A percentile compares a stretch with the other conserved stretches of the same genome.
Evolutionary conservation across 164 flowering plant genomes (phyloP).

Genomic region (Sextonia rubra): DNA sequence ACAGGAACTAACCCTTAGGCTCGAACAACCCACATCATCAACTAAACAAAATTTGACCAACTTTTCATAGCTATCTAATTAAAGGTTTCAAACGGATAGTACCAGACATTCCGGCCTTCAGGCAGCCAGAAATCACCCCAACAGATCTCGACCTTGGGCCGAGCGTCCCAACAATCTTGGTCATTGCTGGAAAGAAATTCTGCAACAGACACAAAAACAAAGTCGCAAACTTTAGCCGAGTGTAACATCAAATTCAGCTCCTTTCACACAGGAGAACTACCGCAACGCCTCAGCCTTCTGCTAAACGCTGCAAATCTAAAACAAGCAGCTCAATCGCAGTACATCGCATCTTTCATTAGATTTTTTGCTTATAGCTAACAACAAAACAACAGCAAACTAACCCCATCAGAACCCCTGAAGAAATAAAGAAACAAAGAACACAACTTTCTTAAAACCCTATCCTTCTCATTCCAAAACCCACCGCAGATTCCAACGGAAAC

Average conservation of each 20-base stretch:
- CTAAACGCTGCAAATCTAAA: no score
- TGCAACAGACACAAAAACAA: slow-evolving; percentile 18
- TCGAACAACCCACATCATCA: not conserved
- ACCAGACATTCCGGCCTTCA: slow-evolving; percentile 99
- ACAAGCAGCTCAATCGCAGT: not conserved
- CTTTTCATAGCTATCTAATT: not conserved
- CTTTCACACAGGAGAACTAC: not conserved
- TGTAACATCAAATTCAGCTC: not conserved
- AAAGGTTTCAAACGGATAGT: not conserved
- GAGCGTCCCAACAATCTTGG: slow-evolving; percentile 87
- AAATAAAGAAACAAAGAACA: no score
- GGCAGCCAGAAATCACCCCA: slow-evolving; percentile 69
- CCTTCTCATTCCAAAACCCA: no score
- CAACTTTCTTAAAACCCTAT: no score
- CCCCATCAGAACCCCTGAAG: no score
- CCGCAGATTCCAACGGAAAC: no score
- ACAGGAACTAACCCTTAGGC: not conserved
- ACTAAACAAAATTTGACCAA: not conserved
- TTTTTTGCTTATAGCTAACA: not conserved
- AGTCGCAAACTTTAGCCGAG: not conserved
- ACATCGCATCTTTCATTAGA: not conserved
- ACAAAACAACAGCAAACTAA: not conserved
- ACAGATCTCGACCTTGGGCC: slow-evolving; percentile 80
- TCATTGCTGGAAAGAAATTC: slow-evolving; percentile 82
- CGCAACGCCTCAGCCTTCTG: not conserved